These are phyloP conservation scores for Seminavis robusta DNA, from an alignment of 108 stramenopile species.

Conservation along the genomic window DNA sequence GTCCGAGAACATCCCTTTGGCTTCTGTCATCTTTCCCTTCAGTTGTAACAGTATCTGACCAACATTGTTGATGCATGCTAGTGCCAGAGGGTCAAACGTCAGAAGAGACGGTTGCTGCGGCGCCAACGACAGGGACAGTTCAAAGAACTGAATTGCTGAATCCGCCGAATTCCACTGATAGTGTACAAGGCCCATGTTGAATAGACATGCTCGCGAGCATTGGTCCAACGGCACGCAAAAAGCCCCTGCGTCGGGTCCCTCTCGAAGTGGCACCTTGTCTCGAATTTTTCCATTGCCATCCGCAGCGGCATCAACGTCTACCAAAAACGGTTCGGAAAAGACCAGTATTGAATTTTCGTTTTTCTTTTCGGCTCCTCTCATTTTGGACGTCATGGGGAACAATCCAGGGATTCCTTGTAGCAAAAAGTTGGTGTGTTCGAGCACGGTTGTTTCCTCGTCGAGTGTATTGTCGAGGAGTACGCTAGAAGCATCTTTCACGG, in stretches of 20 bases:
- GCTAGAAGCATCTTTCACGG: neutral
- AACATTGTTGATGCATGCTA: conserved; percentile 11
- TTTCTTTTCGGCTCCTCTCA: neutral
- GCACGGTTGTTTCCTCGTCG: neutral
- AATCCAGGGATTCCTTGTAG: neutral
- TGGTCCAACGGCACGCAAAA: conserved; percentile 7
- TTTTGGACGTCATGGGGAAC: neutral
- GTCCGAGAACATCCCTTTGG: conserved; percentile 10
- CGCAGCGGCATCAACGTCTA: no score
- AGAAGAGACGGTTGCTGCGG: conserved; percentile 2
- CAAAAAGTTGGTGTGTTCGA: neutral
- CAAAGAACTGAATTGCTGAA: conserved; percentile 17
- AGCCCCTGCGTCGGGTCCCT: neutral
- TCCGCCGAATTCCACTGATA: conserved; percentile 15
- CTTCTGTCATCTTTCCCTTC: neutral
- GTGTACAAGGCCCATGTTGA: conserved; percentile 19
- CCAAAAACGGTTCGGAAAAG: neutral
- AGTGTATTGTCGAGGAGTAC: neutral
- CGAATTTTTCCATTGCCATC: no score
- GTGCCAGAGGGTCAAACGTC: conserved; percentile 10
- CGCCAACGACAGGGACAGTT: conserved; percentile 6
- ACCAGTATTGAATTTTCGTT: neutral
- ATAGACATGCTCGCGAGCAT: conserved; percentile 14
- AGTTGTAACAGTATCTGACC: conserved; percentile 11
- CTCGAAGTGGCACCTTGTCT: neutral